A percentile compares a stretch with the other conserved stretches of the same genome.
These are phyloP conservation scores for Leccinum broughii DNA, from an alignment of 768 basidiomycete genomes.

Conservation along the genomic window DNA sequence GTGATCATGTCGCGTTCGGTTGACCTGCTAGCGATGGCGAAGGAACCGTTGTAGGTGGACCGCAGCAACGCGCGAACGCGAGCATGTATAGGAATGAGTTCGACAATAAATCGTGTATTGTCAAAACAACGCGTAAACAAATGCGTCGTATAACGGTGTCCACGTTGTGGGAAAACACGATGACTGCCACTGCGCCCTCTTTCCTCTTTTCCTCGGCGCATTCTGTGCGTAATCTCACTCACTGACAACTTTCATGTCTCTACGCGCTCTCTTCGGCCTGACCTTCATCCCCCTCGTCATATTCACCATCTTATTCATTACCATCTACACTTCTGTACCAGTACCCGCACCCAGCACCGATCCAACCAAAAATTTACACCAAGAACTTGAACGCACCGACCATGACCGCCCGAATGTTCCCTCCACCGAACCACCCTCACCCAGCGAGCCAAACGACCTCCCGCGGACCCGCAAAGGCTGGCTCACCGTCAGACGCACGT, in stretches of 20 bases:
- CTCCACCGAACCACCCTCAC: conserved; percentile 18
- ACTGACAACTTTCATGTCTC: conserved; percentile 41
- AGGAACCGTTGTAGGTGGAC: too few relatives aligned
- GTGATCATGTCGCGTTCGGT: too few relatives aligned
- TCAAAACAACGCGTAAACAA: too few relatives aligned
- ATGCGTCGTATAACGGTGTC: conserved; percentile 1
- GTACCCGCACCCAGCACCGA: conserved; percentile 53
- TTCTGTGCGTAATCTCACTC: background rate
- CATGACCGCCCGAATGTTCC: conserved; percentile 31
- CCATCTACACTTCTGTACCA: conserved; percentile 84
- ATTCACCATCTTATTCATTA: conserved; percentile 53
- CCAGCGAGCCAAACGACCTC: conserved; percentile 48
- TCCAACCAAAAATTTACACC: conserved; percentile 29
- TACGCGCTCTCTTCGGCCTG: conserved; percentile 73
- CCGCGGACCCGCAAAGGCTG: conserved; percentile 75
- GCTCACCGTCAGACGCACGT: conserved; percentile 80
- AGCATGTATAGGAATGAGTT: too few relatives aligned
- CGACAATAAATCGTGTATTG: too few relatives aligned
- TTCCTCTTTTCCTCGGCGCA: background rate
- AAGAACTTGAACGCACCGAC: conserved; percentile 7
- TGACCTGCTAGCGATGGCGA: too few relatives aligned
- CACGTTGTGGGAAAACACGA: conserved; percentile 16
- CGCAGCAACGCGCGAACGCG: too few relatives aligned
- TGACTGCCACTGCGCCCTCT: background rate
- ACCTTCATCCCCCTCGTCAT: conserved; percentile 85